Conservation (phyloP, 306 rosid species). For the Quercus parvula region DNA sequence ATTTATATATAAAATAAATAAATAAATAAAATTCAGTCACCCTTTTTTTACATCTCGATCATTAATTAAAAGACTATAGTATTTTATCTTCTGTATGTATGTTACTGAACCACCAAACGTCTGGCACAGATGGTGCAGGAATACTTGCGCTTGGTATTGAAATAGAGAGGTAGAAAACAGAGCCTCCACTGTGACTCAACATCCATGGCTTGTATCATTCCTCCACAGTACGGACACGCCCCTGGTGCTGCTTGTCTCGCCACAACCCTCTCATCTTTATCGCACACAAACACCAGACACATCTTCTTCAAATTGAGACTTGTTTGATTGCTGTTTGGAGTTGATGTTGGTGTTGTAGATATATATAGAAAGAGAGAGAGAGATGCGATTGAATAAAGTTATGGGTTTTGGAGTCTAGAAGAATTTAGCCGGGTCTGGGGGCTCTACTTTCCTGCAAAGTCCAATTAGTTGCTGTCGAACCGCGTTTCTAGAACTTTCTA, state of each 20-base stretch:
- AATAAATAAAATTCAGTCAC: neutral
- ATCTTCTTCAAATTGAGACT: conserved; percentile 19
- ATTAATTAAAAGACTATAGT: neutral
- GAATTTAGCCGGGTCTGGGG: neutral
- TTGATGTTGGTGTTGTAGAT: neutral
- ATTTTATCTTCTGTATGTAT: neutral
- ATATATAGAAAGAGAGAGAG: neutral
- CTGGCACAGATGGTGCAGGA: conserved; percentile 56
- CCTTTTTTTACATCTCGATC: neutral
- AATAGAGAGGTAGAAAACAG: conserved; percentile 64
- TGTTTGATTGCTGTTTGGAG: neutral
- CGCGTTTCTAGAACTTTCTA: conserved; percentile 27
- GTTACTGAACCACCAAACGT: conserved; percentile 34
- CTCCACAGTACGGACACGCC: conserved; percentile 77
- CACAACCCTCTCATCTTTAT: conserved; percentile 58
- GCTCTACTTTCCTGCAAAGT: neutral
- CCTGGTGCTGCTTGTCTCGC: conserved; percentile 76
- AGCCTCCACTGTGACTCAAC: conserved; percentile 59
- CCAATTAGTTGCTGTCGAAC: neutral
- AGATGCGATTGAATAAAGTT: neutral
- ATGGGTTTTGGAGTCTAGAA: neutral
- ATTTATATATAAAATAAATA: too few species aligned
- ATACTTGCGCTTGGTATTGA: conserved; percentile 58
- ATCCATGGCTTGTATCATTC: conserved; percentile 71
- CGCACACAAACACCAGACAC: conserved; percentile 92